Base-by-base conservation (phyloP, 495 filamentous ascomycete species). In the Aspergillus nanangensis region DNA sequence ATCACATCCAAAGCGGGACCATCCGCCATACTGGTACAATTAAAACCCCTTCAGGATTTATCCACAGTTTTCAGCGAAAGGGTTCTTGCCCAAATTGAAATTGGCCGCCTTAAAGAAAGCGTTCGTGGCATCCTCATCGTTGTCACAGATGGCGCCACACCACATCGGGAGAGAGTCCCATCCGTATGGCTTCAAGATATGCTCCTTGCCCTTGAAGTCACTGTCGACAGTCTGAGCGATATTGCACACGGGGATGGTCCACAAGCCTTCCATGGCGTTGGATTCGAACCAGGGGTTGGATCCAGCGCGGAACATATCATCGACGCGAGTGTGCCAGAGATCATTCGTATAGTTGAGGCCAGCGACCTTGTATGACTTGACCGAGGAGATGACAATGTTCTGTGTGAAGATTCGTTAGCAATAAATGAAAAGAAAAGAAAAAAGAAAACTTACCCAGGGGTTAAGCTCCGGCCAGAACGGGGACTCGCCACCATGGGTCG, bases 121-220 rank as follows among this genome's bases (percentile, higher is more conserved):
- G 17, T 39, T 4, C 3, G 37, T 39, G 8, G 37, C 22, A 15
- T 19, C 7, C n/a, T 23, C 8, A 24, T 39, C 37, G 1, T 21
- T 21, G n/a, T 21, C 37, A 24, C 37, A 39, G 19, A 39, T 39
- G 3, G 15, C 20, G n/a, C 37, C 37, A 15, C 37, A 39, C 37
- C 37, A 39, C 5, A 23, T n/a, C 4, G 37, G 37, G 13, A 7
- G 19, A 8, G 13, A 10, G 2, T 39, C 19, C 18, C 21, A 13
- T 13, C 37, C 37, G n/a, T 39, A 39, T 9, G 37, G 37, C 8
- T 39, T 15, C 37, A 39, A 21, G 18, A 39, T 39, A 24, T 39
- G 22, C 37, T 39, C 17, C 19, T 39, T 39, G 4, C 1, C 8
- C 19, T 23, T 21, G n/a, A 23, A 39, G 37, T 39, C 37, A 8